Base-by-base conservation (phyloP, 164 flowering plant genomes). In the Cinnamomum chago region DNA sequence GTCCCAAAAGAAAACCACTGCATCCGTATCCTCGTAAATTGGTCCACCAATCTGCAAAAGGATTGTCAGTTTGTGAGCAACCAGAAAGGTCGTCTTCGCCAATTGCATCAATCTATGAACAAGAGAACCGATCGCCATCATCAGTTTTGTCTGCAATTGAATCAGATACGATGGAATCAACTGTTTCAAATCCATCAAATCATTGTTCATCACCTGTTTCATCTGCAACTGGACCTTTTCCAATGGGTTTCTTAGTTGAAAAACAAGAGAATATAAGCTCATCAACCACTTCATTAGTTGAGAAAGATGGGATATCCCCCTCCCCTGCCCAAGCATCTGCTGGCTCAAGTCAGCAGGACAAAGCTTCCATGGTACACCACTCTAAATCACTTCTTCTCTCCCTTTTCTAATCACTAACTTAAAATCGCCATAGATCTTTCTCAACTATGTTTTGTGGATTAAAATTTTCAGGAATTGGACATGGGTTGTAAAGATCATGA, bases 1-100 rank as follows among this genome's bases (percentile, higher is more conserved):
- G 98, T 18, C 98, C 98, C 2, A 93, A 93, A 73, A 86, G 92
- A 75, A 93, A 91, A 70, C 96, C 96, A 3, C 67, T 81, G 77
- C 98, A 91, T 77, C 96, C 98, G 65, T 93, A 93, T 76, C 98
- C 98, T 12, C 91, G 98, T 5, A 93, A 93, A 82, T 70, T 79
- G 22, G 83, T 77, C 25, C 68, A 79, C 68, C 68, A 80, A 0
- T 28, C 65, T 60, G 78, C 72, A 25, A 80, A 82, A 35, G 86
- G 77, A 66, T 58, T 68, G 11, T 50, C 72, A 1, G 75, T 55
- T 62, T 25, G 73, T 4, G 80, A 81, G 50, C 76, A 73, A 67
- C 74, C 68, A 18, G 79, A 77, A 11, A 83, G 84, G 52, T 82
- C 85, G 68, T 28, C 75, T 23, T 88, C 88, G n/a, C 84, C 85